These are phyloP conservation scores for Cercis canadensis DNA, from an alignment of 306 rosid species.

Conservation along the genomic window DNA sequence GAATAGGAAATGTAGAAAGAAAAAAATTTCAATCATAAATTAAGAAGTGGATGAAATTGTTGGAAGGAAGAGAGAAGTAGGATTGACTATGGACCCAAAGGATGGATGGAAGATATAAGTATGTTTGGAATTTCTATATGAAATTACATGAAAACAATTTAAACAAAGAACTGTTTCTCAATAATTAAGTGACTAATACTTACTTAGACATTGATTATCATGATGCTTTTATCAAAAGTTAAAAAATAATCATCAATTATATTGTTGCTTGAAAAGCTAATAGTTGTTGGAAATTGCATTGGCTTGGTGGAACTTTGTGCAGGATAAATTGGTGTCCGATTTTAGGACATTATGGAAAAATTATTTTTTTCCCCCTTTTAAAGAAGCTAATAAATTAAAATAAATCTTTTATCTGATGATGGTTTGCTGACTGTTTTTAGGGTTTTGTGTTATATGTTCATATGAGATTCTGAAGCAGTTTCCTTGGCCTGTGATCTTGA, in stretches of 20 bases:
- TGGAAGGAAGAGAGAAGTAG: no score
- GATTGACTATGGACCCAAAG: no score
- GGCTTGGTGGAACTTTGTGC: background rate
- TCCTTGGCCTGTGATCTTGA: slow-evolving; percentile 7
- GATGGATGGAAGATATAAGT: no score
- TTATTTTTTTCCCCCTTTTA: background rate
- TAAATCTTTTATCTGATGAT: slow-evolving; percentile 5
- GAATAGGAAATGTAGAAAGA: no score
- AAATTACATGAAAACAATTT: no score
- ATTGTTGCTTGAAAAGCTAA: background rate
- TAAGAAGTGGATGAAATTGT: no score
- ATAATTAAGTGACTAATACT: background rate
- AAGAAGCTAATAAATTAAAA: background rate
- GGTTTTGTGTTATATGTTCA: slow-evolving; percentile 1
- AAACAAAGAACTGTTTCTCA: no score
- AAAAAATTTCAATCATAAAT: no score
- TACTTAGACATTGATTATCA: background rate
- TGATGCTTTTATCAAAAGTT: slow-evolving; percentile 12
- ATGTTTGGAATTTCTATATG: no score
- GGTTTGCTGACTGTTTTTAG: background rate
- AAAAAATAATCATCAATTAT: background rate
- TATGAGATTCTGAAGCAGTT: slow-evolving; percentile 10
- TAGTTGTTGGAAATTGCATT: slow-evolving; percentile 14
- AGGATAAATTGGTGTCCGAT: background rate
- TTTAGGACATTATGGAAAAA: background rate